Evolutionary conservation across 352 stramenopile species (phyloP).

Genomic region (Pythium guiyangense): DNA sequence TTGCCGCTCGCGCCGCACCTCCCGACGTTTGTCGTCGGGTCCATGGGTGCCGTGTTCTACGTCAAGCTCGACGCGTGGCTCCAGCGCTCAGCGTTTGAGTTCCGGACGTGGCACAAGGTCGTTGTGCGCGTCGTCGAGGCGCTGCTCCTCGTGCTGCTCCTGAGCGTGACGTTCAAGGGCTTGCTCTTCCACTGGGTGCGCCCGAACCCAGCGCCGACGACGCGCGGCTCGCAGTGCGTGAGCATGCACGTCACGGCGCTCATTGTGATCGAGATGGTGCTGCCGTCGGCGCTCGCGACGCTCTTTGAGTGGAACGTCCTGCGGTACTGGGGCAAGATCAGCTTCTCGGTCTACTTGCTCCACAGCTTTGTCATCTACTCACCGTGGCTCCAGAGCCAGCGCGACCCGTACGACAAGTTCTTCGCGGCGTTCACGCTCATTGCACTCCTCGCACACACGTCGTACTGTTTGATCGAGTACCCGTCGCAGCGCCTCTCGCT

Average conservation of each 20-base stretch:
- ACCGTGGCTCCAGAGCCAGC: slow-evolving; percentile 15
- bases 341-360: slow-evolving; percentile 38
- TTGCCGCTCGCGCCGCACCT: slow-evolving; percentile 20
- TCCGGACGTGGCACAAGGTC: slow-evolving; percentile 6
- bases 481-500: slow-evolving; percentile 37
- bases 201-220: slow-evolving; percentile 16
- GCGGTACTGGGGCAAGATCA: slow-evolving; percentile 30
- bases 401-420: slow-evolving; percentile 30
- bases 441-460: slow-evolving; percentile 24
- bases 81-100: slow-evolving; percentile 10
- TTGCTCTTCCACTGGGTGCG: slow-evolving; percentile 26
- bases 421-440: slow-evolving; percentile 25
- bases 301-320: slow-evolving; percentile 31
- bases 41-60: slow-evolving; percentile 23
- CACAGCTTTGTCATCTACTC: slow-evolving; percentile 40
- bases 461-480: slow-evolving; percentile 38
- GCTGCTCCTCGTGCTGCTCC: slow-evolving; percentile 10
- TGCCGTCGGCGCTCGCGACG: slow-evolving; percentile 18
- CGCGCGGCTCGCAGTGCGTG: slow-evolving; percentile 15
- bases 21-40: slow-evolving; percentile 30
- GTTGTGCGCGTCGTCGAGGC: slow-evolving; percentile 16
- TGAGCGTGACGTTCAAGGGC: slow-evolving; percentile 18
- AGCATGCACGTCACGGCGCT: slow-evolving; percentile 19
- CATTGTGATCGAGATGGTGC: slow-evolving; percentile 34
- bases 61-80: slow-evolving; percentile 15